Evolutionary conservation across 2,329 filamentous ascomycete species (phyloP).

Genomic region (Exophiala aquamarina): DNA sequence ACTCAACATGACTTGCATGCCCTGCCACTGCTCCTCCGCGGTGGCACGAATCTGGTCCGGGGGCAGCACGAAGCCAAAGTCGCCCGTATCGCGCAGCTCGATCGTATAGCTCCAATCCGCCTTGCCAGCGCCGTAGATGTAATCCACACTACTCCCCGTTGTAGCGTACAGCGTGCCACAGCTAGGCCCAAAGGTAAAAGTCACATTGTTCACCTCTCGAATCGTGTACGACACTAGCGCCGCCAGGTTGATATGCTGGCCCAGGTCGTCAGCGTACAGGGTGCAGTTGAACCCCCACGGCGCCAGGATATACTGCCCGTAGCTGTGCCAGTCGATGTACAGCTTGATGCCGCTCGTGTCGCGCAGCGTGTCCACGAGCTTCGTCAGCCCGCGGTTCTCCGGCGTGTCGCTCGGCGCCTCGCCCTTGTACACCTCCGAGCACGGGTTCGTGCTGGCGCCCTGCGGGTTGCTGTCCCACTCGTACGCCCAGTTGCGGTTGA

Average conservation of each 20-base stretch:
- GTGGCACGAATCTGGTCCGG: conserved; percentile 49
- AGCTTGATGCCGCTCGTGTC: conserved; percentile 54
- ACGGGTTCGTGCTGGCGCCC: conserved; percentile 53
- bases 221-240: conserved; percentile 53
- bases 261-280: conserved; percentile 46
- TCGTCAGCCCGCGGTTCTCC: conserved; percentile 53
- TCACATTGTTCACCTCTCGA: conserved; percentile 52
- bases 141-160: conserved; percentile 41
- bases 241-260: conserved; percentile 52
- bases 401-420: conserved; percentile 45
- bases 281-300: conserved; percentile 62
- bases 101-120: conserved; percentile 49
- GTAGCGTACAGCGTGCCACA: conserved; percentile 64
- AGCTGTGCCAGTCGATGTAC: conserved; percentile 67
- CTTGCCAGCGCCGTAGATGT: conserved; percentile 43
- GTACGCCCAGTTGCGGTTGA: conserved; percentile 60
- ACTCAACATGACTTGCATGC: conserved; percentile 25
- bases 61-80: conserved; percentile 51
- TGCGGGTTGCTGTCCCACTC: conserved; percentile 48
- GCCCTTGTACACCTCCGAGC: conserved; percentile 49
- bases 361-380: conserved; percentile 47
- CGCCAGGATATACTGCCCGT: conserved; percentile 59
- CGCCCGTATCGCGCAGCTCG: conserved; percentile 51
- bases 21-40: conserved; percentile 50
- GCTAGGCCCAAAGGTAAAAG: conserved; percentile 46